These are phyloP conservation scores for Kuraishia piskuri DNA, from an alignment of 805 yeast genomes.

Conservation along the genomic window DNA sequence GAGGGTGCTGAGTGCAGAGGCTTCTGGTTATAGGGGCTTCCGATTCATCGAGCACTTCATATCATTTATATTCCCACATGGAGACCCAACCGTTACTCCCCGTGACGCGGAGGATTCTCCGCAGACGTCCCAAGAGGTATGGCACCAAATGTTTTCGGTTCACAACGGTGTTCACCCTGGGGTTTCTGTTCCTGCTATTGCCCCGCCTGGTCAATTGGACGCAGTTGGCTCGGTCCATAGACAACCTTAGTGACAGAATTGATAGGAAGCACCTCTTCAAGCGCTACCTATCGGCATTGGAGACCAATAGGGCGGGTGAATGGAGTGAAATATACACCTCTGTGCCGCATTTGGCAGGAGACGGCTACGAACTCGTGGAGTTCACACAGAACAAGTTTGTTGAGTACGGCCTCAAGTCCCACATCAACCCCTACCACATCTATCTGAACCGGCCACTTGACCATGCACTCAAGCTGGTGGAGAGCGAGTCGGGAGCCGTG, in stretches of 20 bases:
- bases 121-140: background rate
- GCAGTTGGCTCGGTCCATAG: background rate
- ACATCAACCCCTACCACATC: constrained; percentile 50
- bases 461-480: constrained; percentile 38
- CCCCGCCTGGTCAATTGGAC: background rate
- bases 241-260: background rate
- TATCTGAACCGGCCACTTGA: constrained; percentile 56
- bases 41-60: background rate
- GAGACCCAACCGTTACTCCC: background rate
- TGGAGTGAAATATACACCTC: constrained; percentile 48
- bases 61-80: too few species aligned
- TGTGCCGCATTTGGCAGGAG: constrained; percentile 53
- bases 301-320: background rate
- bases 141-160: background rate
- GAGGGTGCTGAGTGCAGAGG: too few species aligned
- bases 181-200: background rate
- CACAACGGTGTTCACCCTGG: background rate
- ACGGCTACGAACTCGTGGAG: constrained; percentile 37
- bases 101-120: background rate
- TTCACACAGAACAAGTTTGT: constrained; percentile 54
- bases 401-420: constrained; percentile 50
- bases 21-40: too few species aligned
- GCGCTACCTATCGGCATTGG: background rate
- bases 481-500: constrained; percentile 17
- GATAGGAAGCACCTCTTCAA: background rate